Evolutionary conservation across 768 basidiomycete genomes (phyloP).

Genomic region (Termitomyces sp.): DNA sequence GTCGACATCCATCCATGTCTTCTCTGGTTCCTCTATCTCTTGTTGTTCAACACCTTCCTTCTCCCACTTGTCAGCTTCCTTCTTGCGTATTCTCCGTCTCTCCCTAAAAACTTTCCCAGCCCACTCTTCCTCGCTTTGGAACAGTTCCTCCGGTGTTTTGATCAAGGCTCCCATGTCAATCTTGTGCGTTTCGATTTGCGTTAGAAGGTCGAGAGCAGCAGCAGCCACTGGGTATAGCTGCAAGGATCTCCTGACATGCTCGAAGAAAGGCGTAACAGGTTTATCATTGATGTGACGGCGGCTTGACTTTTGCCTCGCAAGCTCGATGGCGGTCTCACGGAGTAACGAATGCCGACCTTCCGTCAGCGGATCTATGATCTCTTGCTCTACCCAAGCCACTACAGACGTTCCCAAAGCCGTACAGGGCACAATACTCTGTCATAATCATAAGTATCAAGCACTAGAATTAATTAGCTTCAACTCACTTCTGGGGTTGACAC

Average conservation of each 20-base stretch:
- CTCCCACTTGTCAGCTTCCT: constrained; percentile 7
- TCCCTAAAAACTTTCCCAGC: constrained; percentile 37
- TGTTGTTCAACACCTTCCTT: not conserved
- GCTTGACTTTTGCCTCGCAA: constrained; percentile 12
- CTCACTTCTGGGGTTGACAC: constrained; percentile 29
- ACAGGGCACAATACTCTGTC: constrained; percentile 7
- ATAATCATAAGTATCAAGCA: not conserved
- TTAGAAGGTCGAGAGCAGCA: constrained; percentile 31
- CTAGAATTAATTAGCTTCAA: not conserved
- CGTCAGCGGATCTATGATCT: constrained; percentile 42
- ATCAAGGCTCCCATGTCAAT: constrained; percentile 51
- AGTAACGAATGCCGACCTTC: constrained; percentile 41
- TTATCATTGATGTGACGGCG: constrained; percentile 1
- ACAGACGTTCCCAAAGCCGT: constrained; percentile 31
- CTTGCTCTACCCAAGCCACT: constrained; percentile 34
- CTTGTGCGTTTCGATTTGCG: constrained; percentile 38
- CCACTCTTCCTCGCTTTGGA: constrained; percentile 48
- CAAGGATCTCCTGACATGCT: constrained; percentile 34
- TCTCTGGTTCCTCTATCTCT: constrained; percentile 27
- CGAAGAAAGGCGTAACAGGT: constrained; percentile 14
- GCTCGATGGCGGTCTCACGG: constrained; percentile 31
- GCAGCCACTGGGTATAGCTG: constrained; percentile 36
- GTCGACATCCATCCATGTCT: constrained; percentile 27
- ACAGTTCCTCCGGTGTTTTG: constrained; percentile 39
- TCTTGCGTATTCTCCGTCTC: constrained; percentile 15